phyloP scores from a whole-genome alignment of 176 grass and related monocot species.

The Rhynchospora tenuis region DNA sequence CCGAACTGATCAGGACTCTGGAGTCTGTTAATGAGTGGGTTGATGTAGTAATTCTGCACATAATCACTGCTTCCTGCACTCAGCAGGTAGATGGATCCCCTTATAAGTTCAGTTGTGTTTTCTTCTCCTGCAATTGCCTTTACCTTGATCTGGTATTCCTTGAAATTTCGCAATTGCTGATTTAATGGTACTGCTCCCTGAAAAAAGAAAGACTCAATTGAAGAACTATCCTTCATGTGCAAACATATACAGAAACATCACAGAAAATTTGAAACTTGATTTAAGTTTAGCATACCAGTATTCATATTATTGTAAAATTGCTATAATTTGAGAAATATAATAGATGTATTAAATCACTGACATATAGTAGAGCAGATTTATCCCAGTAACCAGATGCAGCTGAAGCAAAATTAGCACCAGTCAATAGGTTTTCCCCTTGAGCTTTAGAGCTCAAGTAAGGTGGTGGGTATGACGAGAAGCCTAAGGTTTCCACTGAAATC shows the following conservation, averaged over 20 bases:
- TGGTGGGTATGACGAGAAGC: constrained; percentile 74
- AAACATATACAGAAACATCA: neutral
- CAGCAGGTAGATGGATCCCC: constrained; percentile 66
- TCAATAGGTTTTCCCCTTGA: constrained; percentile 60
- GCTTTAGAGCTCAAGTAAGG: constrained; percentile 68
- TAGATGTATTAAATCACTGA: constrained; percentile 8
- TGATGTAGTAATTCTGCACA: constrained; percentile 96
- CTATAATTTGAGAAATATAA: neutral
- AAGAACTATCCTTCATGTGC: neutral
- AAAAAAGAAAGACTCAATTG: neutral
- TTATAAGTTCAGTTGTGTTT: constrained; percentile 47
- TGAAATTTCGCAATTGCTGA: constrained; percentile 58
- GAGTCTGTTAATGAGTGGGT: constrained; percentile 42
- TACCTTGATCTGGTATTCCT: constrained; percentile 64
- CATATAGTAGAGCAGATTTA: constrained; percentile 59
- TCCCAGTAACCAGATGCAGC: constrained; percentile 80
- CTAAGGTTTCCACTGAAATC: constrained; percentile 60
- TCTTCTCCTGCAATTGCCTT: constrained; percentile 36
- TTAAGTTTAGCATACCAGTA: too few species aligned
- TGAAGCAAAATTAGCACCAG: constrained; percentile 92
- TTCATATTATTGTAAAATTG: neutral
- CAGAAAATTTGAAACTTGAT: neutral
- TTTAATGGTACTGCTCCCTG: constrained; percentile 67
- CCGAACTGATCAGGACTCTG: constrained; percentile 67
- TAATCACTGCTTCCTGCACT: constrained; percentile 88